Conservation (phyloP, 129 eudicot species). For the Artemisia tridentata region DNA sequence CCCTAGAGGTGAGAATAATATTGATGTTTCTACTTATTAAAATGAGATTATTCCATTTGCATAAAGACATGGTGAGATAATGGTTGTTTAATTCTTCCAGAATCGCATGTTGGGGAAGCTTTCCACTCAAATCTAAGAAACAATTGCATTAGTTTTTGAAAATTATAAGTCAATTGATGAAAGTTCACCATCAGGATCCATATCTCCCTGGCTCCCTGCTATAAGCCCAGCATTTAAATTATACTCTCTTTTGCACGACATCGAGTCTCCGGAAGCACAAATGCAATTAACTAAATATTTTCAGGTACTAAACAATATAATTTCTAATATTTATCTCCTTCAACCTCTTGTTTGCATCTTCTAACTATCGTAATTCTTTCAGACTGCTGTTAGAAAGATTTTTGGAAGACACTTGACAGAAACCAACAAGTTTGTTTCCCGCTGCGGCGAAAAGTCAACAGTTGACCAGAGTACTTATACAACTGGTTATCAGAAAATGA, state of each 20-base stretch:
- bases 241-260: conserved; percentile 62
- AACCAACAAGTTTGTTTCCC: conserved; percentile 53
- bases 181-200: conserved; percentile 48
- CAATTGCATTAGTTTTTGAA: conserved; percentile 59
- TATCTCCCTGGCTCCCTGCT: conserved; percentile 64
- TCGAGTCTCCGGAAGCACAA: conserved; percentile 60
- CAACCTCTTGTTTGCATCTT: background rate
- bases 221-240: conserved; percentile 68
- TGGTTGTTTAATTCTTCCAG: conserved; percentile 21
- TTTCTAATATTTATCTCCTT: background rate
- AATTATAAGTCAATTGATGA: conserved; percentile 84
- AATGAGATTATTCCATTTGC: conserved; percentile 1
- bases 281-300: conserved; percentile 63
- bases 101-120: conserved; percentile 69
- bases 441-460: conserved; percentile 28
- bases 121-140: conserved; percentile 54
- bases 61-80: background rate
- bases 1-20: conserved; percentile 65
- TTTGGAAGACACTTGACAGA: conserved; percentile 58
- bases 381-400: conserved; percentile 81
- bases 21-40: background rate
- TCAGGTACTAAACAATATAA: conserved; percentile 46
- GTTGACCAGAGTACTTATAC: conserved; percentile 45
- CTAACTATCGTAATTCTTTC: conserved; percentile 18
- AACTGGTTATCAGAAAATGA: conserved; percentile 69